These are phyloP conservation scores for Elongisporangium undulatum DNA, from an alignment of 352 stramenopile genomes.

Conservation along the genomic window DNA sequence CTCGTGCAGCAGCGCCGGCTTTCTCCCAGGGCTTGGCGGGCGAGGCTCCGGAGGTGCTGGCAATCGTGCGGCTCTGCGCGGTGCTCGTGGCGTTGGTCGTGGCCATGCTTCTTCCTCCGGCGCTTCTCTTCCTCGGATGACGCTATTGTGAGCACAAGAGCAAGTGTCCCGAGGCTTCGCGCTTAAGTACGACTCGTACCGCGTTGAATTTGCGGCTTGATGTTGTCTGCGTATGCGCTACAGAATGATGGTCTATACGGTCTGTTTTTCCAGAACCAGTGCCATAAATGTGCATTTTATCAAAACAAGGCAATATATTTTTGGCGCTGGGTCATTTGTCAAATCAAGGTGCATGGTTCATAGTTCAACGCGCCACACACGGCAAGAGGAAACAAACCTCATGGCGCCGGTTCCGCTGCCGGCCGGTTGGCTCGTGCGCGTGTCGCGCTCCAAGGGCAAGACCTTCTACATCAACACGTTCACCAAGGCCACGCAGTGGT, in stretches of 20 bases:
- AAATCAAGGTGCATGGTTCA: neutral
- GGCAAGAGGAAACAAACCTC: neutral
- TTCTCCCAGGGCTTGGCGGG: slow-evolving; percentile 59
- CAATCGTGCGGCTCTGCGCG: slow-evolving; percentile 4
- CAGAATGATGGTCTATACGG: neutral
- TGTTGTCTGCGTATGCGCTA: neutral
- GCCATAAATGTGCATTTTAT: neutral
- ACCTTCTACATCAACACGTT: slow-evolving; percentile 64
- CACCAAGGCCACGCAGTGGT: slow-evolving; percentile 57
- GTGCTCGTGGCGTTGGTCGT: slow-evolving; percentile 20
- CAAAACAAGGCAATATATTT: neutral
- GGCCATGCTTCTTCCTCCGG: slow-evolving; percentile 14
- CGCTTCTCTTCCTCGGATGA: slow-evolving; percentile 8
- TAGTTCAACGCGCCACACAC: neutral
- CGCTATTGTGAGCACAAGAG: slow-evolving; percentile 1
- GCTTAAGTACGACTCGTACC: neutral
- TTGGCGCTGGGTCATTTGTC: neutral
- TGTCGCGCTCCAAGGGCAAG: slow-evolving; percentile 66
- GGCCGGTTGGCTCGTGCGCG: slow-evolving; percentile 47
- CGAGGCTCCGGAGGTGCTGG: slow-evolving; percentile 1
- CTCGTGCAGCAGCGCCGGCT: slow-evolving; percentile 12
- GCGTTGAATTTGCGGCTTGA: slow-evolving; percentile 1
- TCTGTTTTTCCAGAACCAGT: neutral
- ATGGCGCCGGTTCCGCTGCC: slow-evolving; percentile 23
- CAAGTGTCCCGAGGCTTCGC: neutral